Percentiles rank a stretch among this genome's conserved stretches.
Evolutionary conservation across 2,329 filamentous ascomycete species (phyloP).

Genomic region (Hymenoscyphus fructigenus): DNA sequence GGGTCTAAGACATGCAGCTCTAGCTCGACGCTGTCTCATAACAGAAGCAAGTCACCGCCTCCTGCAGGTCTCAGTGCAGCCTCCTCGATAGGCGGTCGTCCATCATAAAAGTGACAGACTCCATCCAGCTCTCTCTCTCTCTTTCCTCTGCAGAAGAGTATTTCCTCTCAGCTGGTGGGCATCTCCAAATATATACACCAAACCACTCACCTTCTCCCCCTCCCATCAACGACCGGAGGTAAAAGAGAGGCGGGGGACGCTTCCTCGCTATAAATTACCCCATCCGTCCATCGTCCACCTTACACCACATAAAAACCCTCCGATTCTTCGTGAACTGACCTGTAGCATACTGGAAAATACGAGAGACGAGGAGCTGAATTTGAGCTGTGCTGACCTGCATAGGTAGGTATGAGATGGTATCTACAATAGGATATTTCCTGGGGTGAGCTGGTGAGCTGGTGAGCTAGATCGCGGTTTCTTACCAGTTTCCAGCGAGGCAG

Average conservation of each 20-base stretch:
- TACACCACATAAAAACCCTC: background rate
- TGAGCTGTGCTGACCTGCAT: no score
- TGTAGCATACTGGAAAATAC: background rate
- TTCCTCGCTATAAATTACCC: background rate
- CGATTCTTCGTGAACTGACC: background rate
- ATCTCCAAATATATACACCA: no score
- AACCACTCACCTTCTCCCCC: no score
- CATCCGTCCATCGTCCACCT: background rate
- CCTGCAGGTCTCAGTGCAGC: background rate
- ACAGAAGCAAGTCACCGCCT: background rate
- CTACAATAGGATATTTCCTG: background rate
- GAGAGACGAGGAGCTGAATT: no score
- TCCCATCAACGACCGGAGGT: no score
- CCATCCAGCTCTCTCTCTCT: no score
- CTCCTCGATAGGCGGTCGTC: background rate
- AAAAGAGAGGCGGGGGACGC: no score
- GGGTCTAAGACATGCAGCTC: conserved; percentile 3
- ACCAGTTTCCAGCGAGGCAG: background rate
- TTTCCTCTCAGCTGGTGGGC: no score
- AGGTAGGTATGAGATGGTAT: no score
- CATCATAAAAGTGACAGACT: no score
- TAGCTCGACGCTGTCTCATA: background rate
- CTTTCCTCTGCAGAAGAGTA: no score
- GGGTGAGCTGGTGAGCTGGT: background rate
- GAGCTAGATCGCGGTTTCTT: background rate